phyloP scores from a whole-genome alignment of 305 asterid genomes.

The Solanum hybrid region DNA sequence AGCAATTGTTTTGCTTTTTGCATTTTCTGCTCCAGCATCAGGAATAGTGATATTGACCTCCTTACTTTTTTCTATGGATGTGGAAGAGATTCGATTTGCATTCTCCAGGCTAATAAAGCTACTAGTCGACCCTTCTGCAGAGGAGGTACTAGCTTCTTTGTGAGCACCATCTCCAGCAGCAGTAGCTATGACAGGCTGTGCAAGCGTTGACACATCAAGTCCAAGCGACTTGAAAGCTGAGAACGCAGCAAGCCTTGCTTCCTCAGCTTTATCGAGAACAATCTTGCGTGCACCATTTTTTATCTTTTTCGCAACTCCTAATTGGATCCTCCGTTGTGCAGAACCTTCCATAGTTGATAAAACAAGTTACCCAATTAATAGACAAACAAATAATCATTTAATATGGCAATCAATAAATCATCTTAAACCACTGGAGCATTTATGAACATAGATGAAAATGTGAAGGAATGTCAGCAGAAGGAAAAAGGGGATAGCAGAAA shows the following conservation, averaged over 20 bases:
- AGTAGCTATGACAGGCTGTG: conserved; percentile 40
- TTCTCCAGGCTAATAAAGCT: conserved; percentile 37
- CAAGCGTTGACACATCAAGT: conserved; percentile 54
- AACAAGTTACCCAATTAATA: conserved; percentile 19
- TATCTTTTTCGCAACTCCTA: conserved; percentile 89
- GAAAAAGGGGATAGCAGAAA: background rate
- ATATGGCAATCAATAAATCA: background rate
- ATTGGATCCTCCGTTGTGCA: conserved; percentile 59
- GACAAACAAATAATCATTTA: background rate
- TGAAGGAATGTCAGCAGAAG: background rate
- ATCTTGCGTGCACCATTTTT: conserved; percentile 91
- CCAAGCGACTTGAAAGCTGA: conserved; percentile 94
- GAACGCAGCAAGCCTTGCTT: conserved; percentile 91
- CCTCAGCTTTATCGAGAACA: conserved; percentile 97
- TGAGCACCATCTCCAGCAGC: conserved; percentile 31
- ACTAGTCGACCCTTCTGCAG: conserved; percentile 67
- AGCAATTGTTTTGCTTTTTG: conserved; percentile 17
- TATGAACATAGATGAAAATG: background rate
- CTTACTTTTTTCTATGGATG: conserved; percentile 15
- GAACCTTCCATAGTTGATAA: conserved; percentile 32
- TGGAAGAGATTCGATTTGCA: conserved; percentile 15
- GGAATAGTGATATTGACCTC: conserved; percentile 16
- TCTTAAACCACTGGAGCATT: background rate
- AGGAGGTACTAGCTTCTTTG: conserved; percentile 43
- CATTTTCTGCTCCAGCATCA: conserved; percentile 27